Conservation (phyloP, 2,329 filamentous ascomycete genomes). For the Epichloe uncinata region DNA sequence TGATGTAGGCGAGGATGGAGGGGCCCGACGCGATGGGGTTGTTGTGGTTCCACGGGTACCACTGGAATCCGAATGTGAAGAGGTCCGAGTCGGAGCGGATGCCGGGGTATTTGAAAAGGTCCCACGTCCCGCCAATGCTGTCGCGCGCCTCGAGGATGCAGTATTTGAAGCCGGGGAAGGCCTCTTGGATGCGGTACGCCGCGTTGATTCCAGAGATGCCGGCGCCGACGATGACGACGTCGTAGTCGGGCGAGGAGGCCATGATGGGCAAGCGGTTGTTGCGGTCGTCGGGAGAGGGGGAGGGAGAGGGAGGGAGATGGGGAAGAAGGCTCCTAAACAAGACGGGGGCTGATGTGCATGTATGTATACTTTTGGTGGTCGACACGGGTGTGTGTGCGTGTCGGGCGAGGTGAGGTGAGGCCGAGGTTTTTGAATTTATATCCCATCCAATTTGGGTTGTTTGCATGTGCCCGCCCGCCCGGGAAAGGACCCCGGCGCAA, state of each 20-base stretch:
- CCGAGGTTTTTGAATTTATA: no score
- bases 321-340: no score
- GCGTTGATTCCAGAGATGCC: slow-evolving; percentile 61
- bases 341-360: no score
- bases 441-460: no score
- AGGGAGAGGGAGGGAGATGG: no score
- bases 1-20: slow-evolving; percentile 37
- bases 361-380: no score
- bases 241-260: slow-evolving; percentile 13
- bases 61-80: slow-evolving; percentile 48
- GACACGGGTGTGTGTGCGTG: no score
- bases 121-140: slow-evolving; percentile 59
- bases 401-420: no score
- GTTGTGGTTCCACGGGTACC: slow-evolving; percentile 50
- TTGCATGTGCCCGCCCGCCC: no score
- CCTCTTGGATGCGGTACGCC: slow-evolving; percentile 47
- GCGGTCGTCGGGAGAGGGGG: no score
- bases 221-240: slow-evolving; percentile 53
- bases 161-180: slow-evolving; percentile 41
- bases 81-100: slow-evolving; percentile 50
- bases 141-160: slow-evolving; percentile 51
- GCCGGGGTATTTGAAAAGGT: slow-evolving; percentile 59
- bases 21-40: slow-evolving; percentile 35
- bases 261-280: no score
- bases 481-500: no score